Conservation (phyloP, 2,329 filamentous ascomycete species). For the Fusarium pseudonygamai region DNA sequence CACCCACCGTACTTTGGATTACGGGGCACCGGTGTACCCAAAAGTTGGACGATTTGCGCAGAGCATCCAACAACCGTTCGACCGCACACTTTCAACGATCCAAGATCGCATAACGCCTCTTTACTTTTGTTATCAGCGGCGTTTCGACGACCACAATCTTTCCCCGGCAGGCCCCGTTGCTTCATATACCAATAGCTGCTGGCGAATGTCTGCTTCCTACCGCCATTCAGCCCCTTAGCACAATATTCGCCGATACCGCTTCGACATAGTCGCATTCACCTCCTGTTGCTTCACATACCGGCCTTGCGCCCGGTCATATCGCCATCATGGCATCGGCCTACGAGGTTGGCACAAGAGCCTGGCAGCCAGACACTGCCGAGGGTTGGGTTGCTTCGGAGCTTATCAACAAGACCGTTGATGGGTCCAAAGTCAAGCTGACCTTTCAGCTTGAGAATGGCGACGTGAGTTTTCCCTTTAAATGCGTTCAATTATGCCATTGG, state of each 20-base stretch:
- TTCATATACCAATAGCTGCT: slow-evolving; percentile 19
- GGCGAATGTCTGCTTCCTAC: slow-evolving; percentile 46
- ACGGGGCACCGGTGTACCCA: slow-evolving; percentile 32
- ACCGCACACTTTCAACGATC: slow-evolving; percentile 13
- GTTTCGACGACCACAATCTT: slow-evolving; percentile 19
- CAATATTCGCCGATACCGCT: slow-evolving; percentile 31
- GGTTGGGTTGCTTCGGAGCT: slow-evolving; percentile 98
- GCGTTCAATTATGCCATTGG: not conserved
- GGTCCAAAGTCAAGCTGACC: slow-evolving; percentile 85
- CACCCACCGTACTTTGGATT: slow-evolving; percentile 21
- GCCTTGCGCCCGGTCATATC: slow-evolving; percentile 41
- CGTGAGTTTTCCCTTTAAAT: slow-evolving; percentile 58
- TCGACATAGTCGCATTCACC: slow-evolving; percentile 35
- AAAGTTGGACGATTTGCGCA: slow-evolving; percentile 35
- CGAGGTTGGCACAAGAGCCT: slow-evolving; percentile 95
- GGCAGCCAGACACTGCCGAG: slow-evolving; percentile 96
- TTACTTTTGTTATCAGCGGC: slow-evolving; percentile 4
- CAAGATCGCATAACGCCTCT: slow-evolving; percentile 24
- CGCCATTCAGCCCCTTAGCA: slow-evolving; percentile 38
- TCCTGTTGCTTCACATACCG: slow-evolving; percentile 24
- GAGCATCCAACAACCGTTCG: slow-evolving; percentile 21
- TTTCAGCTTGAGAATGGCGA: slow-evolving; percentile 94
- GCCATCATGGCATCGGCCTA: slow-evolving; percentile 87
- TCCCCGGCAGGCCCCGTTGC: slow-evolving; percentile 33
- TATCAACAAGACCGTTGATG: slow-evolving; percentile 82